These are phyloP conservation scores for Cryptococcus sp. DNA, from an alignment of 1,284 basidiomycete species.

Conservation along the genomic window DNA sequence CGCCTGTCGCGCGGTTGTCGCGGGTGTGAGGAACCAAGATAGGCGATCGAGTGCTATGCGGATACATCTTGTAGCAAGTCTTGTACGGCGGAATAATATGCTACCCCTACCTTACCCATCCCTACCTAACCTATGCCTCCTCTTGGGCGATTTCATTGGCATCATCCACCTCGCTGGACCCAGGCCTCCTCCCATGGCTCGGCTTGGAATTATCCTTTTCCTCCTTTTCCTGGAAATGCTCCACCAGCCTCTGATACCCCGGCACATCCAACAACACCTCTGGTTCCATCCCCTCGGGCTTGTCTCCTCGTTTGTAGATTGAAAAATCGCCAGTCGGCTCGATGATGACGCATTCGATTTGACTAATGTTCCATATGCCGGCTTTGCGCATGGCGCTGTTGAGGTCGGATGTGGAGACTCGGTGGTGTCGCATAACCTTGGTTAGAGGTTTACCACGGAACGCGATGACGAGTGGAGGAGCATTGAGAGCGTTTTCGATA, in stretches of 20 bases:
- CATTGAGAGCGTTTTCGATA: constrained; percentile 4
- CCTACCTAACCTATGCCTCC: no score
- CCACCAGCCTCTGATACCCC: constrained; percentile 3
- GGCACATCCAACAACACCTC: constrained; percentile 4
- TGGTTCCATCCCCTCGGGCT: constrained; percentile 6
- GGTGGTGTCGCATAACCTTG: constrained; percentile 14
- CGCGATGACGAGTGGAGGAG: constrained; percentile 18
- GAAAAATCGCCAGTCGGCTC: constrained; percentile 18
- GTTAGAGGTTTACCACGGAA: constrained; percentile 15
- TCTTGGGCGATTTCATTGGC: no score
- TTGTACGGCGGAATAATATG: no score
- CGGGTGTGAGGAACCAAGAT: no score
- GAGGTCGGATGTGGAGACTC: constrained; percentile 11
- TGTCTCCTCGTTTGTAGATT: constrained; percentile 12
- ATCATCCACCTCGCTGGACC: no score
- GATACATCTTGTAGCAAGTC: no score
- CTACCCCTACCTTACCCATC: no score
- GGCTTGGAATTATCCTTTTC: background rate
- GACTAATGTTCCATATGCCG: constrained; percentile 13
- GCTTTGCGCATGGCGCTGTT: constrained; percentile 13
- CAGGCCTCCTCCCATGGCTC: background rate
- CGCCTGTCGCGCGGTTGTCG: background rate
- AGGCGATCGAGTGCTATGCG: no score
- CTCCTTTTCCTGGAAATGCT: constrained; percentile 1
- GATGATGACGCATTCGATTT: constrained; percentile 16